Percentiles rank a stretch among this genome's conserved stretches.
Conservation (phyloP, 345 rosid genomes). For the Turnera subulata region DNA sequence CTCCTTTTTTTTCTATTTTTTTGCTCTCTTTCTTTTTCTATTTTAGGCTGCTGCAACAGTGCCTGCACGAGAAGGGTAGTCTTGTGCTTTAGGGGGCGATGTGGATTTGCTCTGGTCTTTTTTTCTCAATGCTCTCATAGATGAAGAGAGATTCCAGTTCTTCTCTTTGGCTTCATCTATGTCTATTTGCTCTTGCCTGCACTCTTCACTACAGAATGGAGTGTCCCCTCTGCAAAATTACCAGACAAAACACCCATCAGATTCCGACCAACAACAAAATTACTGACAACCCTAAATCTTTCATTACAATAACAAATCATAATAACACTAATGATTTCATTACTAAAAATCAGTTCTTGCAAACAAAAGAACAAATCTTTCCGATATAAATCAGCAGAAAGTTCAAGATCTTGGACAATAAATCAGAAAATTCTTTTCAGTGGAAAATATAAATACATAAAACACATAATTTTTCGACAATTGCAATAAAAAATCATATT, state of each 20-base stretch:
- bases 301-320: too few species aligned
- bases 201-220: slow-evolving; percentile 83
- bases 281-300: not conserved
- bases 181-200: slow-evolving; percentile 78
- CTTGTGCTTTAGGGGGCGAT: slow-evolving; percentile 33
- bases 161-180: slow-evolving; percentile 59
- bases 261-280: not conserved
- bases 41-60: slow-evolving; percentile 47
- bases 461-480: too few species aligned
- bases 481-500: too few species aligned
- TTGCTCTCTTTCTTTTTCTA: not conserved
- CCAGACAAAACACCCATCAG: slow-evolving; percentile 7
- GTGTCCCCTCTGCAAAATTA: slow-evolving; percentile 65
- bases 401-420: too few species aligned
- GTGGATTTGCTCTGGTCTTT: slow-evolving; percentile 39
- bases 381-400: too few species aligned
- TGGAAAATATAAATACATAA: too few species aligned
- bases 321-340: too few species aligned
- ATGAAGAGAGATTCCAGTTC: slow-evolving; percentile 54
- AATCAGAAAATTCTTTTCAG: too few species aligned
- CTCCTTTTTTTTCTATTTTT: not conserved
- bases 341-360: too few species aligned
- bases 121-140: slow-evolving; percentile 52
- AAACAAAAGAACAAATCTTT: too few species aligned
- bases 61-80: slow-evolving; percentile 31